phyloP scores from a whole-genome alignment of 1,284 basidiomycete genomes.

The Ceratobasidium papillatum region DNA sequence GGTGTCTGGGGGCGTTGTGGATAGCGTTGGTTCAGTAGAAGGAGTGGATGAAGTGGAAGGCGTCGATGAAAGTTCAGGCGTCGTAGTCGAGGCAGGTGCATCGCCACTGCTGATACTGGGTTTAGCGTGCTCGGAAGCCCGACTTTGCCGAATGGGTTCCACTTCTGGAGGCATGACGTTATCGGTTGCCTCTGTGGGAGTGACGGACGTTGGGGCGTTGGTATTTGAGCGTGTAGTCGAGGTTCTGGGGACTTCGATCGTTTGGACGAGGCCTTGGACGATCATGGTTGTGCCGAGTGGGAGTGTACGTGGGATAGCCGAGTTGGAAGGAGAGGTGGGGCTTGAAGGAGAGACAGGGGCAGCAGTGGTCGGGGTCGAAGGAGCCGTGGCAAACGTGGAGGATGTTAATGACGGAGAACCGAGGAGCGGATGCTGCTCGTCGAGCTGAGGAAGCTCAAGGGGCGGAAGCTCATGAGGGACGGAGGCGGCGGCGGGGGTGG shows the following conservation, averaged over 20 bases:
- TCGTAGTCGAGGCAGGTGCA: not conserved
- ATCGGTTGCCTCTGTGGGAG: not conserved
- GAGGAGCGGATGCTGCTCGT: constrained; percentile 18
- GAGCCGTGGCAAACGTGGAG: not conserved
- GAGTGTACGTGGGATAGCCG: constrained; percentile 34
- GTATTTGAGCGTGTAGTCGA: constrained; percentile 9
- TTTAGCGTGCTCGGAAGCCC: not conserved
- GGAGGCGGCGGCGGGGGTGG: constrained; percentile 20
- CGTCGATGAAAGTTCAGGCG: not conserved
- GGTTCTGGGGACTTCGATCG: constrained; percentile 46
- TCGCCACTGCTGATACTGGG: constrained; percentile 2
- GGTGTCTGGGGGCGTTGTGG: constrained; percentile 38
- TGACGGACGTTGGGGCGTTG: not conserved
- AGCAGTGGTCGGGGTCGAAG: not conserved
- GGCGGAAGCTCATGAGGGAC: constrained; percentile 37
- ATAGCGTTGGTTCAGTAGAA: not conserved
- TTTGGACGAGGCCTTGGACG: constrained; percentile 48
- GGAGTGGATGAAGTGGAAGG: constrained; percentile 5
- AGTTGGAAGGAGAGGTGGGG: not conserved
- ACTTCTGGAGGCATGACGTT: constrained; percentile 2
- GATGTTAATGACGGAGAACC: not conserved
- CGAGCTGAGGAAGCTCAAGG: constrained; percentile 27
- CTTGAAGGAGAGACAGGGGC: constrained; percentile 12
- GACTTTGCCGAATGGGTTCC: constrained; percentile 1
- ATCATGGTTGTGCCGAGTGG: constrained; percentile 46